Evolutionary conservation across 177 flowering plant genomes (phyloP).

Genomic region (Vitis hybrid): DNA sequence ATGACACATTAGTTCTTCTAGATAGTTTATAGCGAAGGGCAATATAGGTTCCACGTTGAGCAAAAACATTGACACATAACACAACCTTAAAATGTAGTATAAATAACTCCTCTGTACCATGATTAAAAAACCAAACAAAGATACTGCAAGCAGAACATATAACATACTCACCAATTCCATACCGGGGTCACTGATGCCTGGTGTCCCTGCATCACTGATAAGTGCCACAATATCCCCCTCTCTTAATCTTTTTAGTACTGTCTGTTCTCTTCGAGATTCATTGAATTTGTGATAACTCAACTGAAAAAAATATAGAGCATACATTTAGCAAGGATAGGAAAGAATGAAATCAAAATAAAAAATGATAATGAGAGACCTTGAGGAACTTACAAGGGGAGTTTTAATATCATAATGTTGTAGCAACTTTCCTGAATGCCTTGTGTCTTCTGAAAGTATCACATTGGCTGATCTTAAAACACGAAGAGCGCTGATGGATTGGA

Average conservation of each 20-base stretch:
- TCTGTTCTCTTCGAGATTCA: conserved; percentile 81
- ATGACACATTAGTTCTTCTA: no score
- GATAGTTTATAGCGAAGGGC: no score
- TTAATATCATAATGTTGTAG: conserved; percentile 78
- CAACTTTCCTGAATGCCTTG: conserved; percentile 95
- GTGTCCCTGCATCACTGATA: conserved; percentile 97
- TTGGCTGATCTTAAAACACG: conserved; percentile 79
- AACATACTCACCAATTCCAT: conserved; percentile 60
- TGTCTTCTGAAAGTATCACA: conserved; percentile 91
- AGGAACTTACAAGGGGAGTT: conserved; percentile 73
- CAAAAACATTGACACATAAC: no score
- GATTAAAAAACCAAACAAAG: not conserved
- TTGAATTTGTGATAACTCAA: conserved; percentile 95
- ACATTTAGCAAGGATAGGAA: conserved; percentile 12
- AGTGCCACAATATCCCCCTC: conserved; percentile 80
- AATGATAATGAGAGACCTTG: not conserved
- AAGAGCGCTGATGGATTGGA: conserved; percentile 53
- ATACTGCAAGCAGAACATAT: not conserved
- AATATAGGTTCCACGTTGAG: no score
- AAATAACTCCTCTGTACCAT: not conserved
- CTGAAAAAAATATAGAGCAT: conserved; percentile 50
- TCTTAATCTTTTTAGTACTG: conserved; percentile 64
- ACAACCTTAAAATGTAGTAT: not conserved
- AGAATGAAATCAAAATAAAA: not conserved
- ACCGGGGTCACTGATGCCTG: conserved; percentile 98